Percentiles rank a stretch among this genome's conserved stretches.
These are phyloP conservation scores for Eudorina sp. DNA, from an alignment of 139 green algal genomes.

Conservation along the genomic window DNA sequence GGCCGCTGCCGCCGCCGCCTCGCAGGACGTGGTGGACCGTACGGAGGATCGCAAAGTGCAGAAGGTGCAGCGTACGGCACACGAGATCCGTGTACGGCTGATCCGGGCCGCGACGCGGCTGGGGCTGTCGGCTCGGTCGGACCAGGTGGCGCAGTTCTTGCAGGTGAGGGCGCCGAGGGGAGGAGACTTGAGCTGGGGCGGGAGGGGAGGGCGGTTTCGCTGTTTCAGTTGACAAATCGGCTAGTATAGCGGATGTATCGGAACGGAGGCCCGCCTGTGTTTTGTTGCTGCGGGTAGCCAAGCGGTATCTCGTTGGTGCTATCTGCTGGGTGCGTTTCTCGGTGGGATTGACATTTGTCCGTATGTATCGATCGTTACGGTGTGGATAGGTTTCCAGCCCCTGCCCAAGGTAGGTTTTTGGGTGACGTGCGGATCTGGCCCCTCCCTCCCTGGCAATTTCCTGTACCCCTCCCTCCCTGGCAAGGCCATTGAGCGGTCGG, in stretches of 20 bases:
- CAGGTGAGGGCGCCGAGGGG: too few relatives aligned
- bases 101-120: conserved; percentile 61
- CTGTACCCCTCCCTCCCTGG: not conserved
- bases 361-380: too few relatives aligned
- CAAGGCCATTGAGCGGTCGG: conserved; percentile 59
- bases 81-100: conserved; percentile 62
- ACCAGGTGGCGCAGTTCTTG: conserved; percentile 56
- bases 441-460: not conserved
- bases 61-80: conserved; percentile 50
- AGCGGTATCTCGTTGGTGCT: not conserved
- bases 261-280: too few relatives aligned
- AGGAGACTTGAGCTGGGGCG: too few relatives aligned
- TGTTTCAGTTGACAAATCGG: too few relatives aligned
- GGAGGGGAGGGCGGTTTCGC: too few relatives aligned
- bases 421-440: too few relatives aligned
- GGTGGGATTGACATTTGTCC: not conserved
- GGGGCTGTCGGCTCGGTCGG: conserved; percentile 42
- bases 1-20: not conserved
- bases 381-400: too few relatives aligned
- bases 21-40: conserved; percentile 52
- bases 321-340: not conserved
- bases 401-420: too few relatives aligned
- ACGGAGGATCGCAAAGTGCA: conserved; percentile 53
- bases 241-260: too few relatives aligned
- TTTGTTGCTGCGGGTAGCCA: too few relatives aligned